Base-by-base conservation (phyloP, 192 early-diverging fungal genomes). In the Allomyces macrogynus region DNA sequence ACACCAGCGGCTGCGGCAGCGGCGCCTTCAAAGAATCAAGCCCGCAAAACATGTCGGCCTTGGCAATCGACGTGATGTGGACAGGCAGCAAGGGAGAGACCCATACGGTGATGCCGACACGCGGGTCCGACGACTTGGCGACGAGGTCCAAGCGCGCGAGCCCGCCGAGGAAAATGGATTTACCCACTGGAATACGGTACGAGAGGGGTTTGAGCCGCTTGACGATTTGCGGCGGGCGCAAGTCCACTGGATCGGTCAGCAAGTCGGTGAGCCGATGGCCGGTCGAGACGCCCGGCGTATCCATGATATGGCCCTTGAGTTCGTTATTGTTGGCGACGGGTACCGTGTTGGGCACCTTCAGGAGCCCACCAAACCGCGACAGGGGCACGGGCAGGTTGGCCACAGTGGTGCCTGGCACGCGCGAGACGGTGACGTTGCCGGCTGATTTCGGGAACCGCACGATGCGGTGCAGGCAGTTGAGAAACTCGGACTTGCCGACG, bases 401-500 rank as follows among this genome's bases (percentile, higher is more conserved):
- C 63, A 86, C 78, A n/a, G 87, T 89, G 12, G 87, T 89, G 12
- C 87, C 87, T 23, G 86, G 87, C 57, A 86, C 66, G 43, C 72
- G 67, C 22, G 84, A 86, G 40, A 78, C 76, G 12, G 84, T 78
- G 10, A 82, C 78, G 54, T 73, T 76, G 68, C 83, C 76, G 22
- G 66, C 67, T 1, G 74, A 72, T 22, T 60, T 44, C 10, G 74
- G 72, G 22, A 71, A 74, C 14, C 72, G 70, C 64, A 73, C 76
- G 61, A 81, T 78, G 22, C 80, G 70, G 62, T 83, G 69, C n/a
- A 89, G 66, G 23, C 77, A 77, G 62, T 86, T 84, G 61, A 89
- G 71, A 11, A 89, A 72, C 60, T 83, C 86, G 2, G 86, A 87
- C 72, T 89, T 89, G 27, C 87, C 87, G 12, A 83, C 87, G 67